Conservation (phyloP, 768 basidiomycete genomes). For the Termitomyces eurrhizus region DNA sequence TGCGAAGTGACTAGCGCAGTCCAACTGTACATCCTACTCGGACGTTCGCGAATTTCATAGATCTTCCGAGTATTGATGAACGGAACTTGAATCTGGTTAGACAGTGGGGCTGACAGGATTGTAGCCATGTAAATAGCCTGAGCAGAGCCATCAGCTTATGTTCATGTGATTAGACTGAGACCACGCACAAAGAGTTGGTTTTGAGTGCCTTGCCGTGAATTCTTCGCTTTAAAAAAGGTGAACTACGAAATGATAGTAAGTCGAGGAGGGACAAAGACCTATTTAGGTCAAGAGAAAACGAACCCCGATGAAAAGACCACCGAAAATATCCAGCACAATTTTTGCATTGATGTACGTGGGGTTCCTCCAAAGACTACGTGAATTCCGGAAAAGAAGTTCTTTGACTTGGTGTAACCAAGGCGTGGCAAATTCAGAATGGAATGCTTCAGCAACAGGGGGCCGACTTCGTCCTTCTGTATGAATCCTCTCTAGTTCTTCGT, state of each 20-base stretch:
- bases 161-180: neutral
- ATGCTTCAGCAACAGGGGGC: conserved; percentile 32
- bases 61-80: conserved; percentile 59
- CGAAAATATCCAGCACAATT: conserved; percentile 47
- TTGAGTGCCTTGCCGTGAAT: conserved; percentile 53
- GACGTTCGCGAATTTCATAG: conserved; percentile 65
- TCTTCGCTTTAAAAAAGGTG: conserved; percentile 57
- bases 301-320: conserved; percentile 52
- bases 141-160: neutral
- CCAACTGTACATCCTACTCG: conserved; percentile 67
- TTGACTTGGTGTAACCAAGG: conserved; percentile 47
- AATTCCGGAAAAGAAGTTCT: conserved; percentile 40
- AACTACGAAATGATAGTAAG: conserved; percentile 30
- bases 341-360: conserved; percentile 62
- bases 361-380: conserved; percentile 48
- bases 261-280: conserved; percentile 7
- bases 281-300: conserved; percentile 15
- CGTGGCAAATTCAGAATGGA: conserved; percentile 46
- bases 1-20: conserved; percentile 52
- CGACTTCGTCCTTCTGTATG: conserved; percentile 46
- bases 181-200: conserved; percentile 60
- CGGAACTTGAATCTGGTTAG: conserved; percentile 61
- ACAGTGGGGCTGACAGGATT: conserved; percentile 48
- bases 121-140: conserved; percentile 58
- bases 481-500: conserved; percentile 41